Evolutionary conservation across 768 basidiomycete genomes (phyloP).

Genomic region (Termitomyces sp.): DNA sequence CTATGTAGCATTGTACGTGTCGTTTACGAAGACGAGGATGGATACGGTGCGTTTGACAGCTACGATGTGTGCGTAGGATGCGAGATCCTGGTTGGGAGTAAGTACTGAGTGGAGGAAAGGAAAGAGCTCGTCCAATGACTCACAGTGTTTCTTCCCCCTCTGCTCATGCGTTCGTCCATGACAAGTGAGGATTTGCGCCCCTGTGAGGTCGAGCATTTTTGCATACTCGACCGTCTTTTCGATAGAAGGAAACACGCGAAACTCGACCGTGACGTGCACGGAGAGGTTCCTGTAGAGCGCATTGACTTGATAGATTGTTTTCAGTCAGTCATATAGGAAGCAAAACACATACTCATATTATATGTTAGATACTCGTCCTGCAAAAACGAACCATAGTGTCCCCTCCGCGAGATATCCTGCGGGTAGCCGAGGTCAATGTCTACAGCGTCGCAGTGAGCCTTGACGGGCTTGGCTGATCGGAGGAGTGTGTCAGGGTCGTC

Average conservation of each 20-base stretch:
- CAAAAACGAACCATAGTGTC: conserved; percentile 85
- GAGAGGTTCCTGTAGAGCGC: conserved; percentile 79
- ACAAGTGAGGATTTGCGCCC: conserved; percentile 92
- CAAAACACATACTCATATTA: not conserved
- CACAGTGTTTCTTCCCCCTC: conserved; percentile 76
- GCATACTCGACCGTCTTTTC: conserved; percentile 93
- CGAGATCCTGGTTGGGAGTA: conserved; percentile 56
- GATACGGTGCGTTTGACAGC: conserved; percentile 89
- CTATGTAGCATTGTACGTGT: conserved; percentile 78
- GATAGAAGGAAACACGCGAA: conserved; percentile 82
- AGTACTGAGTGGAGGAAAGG: not conserved
- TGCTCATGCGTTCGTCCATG: conserved; percentile 92
- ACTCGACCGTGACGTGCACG: conserved; percentile 96
- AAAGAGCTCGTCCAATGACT: conserved; percentile 16
- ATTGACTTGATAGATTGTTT: conserved; percentile 53
- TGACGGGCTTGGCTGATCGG: conserved; percentile 71
- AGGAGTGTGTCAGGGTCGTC: conserved; percentile 83
- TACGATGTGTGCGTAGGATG: conserved; percentile 86
- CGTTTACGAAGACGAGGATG: conserved; percentile 95
- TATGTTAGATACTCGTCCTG: conserved; percentile 79
- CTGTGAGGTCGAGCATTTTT: conserved; percentile 91
- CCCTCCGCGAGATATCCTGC: conserved; percentile 88
- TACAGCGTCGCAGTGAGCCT: conserved; percentile 84
- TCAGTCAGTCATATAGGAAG: not conserved
- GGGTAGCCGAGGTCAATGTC: conserved; percentile 95